Base-by-base conservation (phyloP, 495 filamentous ascomycete genomes). In the Xylaria palmicola region DNA sequence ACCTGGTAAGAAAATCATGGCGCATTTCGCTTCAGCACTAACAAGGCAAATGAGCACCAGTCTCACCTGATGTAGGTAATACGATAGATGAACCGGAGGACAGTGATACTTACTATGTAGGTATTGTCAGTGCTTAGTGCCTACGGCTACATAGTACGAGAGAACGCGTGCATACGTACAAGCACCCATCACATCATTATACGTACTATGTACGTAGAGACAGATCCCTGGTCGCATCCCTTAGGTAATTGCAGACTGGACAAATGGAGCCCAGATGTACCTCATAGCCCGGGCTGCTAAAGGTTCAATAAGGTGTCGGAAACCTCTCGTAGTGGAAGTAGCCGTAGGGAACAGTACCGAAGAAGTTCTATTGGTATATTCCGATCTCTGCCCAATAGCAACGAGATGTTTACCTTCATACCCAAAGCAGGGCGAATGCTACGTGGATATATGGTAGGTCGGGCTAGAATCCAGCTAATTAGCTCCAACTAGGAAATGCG, bases 1-100 rank as follows among this genome's bases (percentile, higher is more conserved):
- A 59, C 56, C 56, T 43, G 47, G 45, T 24, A 32, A 43, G 44
- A 13, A 43, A 50, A 41, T 60, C 17, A 52, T 37, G 44, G 15
- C 49, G 57, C 47, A 52, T 60, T 37, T 60, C 57, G 57, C 57
- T 60, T 60, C 36, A 27, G 47, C 57, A 60, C 6, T 26, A 20
- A 59, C 48, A 24, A 29, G 57, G 15, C 17, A 60, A 60, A 60
- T 44, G 36, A 59, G 30, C 7, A 24, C 39, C 20, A 45, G 39
- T 49, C 30, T 39, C 45, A 41, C 20, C 36, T 50, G 47, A 37
- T 40, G 32, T 44, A 5, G 19, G 27, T 32, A 56, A 22, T 43
- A 4, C 26, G 26, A 56, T 44, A 41, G 20, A 13, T 36, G 32
- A 26, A 4, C 29, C n/a, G 32, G 15, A 52, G 27, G n/a, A n/a